A percentile compares a stretch with the other conserved stretches of the same genome.
Conservation (phyloP, 129 eudicot genomes). For the Flaveria bidentis region DNA sequence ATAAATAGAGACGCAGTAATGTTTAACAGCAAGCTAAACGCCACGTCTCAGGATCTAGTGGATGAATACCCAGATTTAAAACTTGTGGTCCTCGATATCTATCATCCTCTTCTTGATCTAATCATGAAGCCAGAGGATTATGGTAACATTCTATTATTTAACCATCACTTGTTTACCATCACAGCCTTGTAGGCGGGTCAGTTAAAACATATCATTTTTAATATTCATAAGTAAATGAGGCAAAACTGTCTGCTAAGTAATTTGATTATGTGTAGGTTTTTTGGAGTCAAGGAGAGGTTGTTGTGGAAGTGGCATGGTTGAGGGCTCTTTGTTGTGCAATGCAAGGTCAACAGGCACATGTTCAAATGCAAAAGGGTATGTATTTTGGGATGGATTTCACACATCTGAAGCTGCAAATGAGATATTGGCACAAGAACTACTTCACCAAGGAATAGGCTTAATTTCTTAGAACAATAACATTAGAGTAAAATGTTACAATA, state of each 20-base stretch:
- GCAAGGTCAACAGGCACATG: constrained; percentile 65
- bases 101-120: constrained; percentile 65
- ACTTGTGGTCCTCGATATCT: constrained; percentile 74
- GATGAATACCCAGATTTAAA: constrained; percentile 45
- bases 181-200: too few relatives aligned
- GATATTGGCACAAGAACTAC: constrained; percentile 58
- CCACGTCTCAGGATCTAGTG: constrained; percentile 47
- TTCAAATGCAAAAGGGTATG: constrained; percentile 69
- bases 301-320: constrained; percentile 76
- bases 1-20: constrained; percentile 53
- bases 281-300: constrained; percentile 77
- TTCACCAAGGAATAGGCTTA: constrained; percentile 63
- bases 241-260: background rate
- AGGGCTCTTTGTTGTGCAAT: constrained; percentile 69
- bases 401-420: constrained; percentile 74
- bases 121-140: constrained; percentile 36
- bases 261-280: constrained; percentile 48
- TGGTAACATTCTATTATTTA: background rate
- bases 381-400: constrained; percentile 87
- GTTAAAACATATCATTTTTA: too few relatives aligned
- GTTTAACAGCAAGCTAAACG: constrained; percentile 65
- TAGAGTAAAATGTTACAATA: background rate
- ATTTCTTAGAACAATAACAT: constrained; percentile 21
- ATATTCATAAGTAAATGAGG: too few relatives aligned
- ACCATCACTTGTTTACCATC: background rate